Evolutionary conservation across 2,329 filamentous ascomycete species (phyloP), one percentile per base, ranked within the genome.

Genomic region (Aspergillus latus): DNA sequence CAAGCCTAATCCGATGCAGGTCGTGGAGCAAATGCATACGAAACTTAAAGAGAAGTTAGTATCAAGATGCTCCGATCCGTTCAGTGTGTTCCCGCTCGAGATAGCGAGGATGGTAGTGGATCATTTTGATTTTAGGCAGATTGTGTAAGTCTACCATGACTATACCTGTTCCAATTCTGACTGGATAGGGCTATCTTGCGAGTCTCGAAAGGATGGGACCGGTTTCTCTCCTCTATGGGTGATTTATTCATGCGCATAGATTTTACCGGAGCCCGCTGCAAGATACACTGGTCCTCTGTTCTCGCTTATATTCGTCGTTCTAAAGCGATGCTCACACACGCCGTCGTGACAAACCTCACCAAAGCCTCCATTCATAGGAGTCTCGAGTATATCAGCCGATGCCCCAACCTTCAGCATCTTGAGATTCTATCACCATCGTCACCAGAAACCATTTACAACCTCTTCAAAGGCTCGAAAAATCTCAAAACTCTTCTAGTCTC

Each of bases 171-270:
- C 28, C 15, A 15, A 26, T n/a, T 46, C 29, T n/a, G 46, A 29
- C 5, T 51, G 9, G 15, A 49, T 21, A 79, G 79, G 11, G 72
- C 66, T 40, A 77, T 80, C 29, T 74, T 82, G 44, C 76, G 80
- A 6, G 83, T 86, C 2, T 85, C 79, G 37, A 82, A 77, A 66
- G 70, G 72, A 47, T 87, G 84, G 84, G 72, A 76, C 9, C 68
- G 65, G n/a, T 79, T 83, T 44, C 72, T 86, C 11, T 69, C 68
- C 8, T 78, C 76, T 3, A 66, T 78, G 28, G 73, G 76, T 0
- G 69, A 70, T 7, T 71, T 84, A 1, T 84, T 84, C 81, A 73
- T 71, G 56, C 68, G 80, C 56, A 68, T 87, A 10, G 82, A 86
- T 59, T 73, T 86, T 7, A 77, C 76, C 2, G 67, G 66, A 2